These are phyloP conservation scores for Athelia psychrophila DNA, from an alignment of 1,284 basidiomycete species.

Conservation along the genomic window DNA sequence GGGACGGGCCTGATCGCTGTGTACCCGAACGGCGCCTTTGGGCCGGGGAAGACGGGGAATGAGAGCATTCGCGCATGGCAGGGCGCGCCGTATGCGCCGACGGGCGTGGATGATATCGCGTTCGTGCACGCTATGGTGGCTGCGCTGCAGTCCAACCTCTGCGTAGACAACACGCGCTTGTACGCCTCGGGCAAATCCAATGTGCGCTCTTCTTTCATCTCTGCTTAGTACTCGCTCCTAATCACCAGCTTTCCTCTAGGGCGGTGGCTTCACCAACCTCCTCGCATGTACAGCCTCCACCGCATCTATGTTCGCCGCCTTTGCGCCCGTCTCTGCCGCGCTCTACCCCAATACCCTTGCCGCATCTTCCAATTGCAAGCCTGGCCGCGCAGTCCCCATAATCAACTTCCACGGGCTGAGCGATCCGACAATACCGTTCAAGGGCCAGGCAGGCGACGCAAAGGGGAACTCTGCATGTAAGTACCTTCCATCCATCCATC, in stretches of 20 bases:
- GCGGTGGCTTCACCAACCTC: conserved; percentile 8
- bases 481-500: neutral
- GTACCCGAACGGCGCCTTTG: conserved; percentile 14
- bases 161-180: conserved; percentile 15
- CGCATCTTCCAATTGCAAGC: conserved; percentile 6
- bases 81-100: conserved; percentile 14
- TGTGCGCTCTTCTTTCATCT: neutral
- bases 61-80: conserved; percentile 13
- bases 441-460: conserved; percentile 10
- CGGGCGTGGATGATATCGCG: conserved; percentile 15
- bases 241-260: conserved; percentile 7
- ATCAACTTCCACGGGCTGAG: conserved; percentile 15
- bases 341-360: conserved; percentile 14
- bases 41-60: conserved; percentile 12
- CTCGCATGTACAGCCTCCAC: conserved; percentile 16
- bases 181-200: conserved; percentile 19
- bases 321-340: conserved; percentile 16
- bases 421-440: conserved; percentile 14
- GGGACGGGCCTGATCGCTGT: conserved; percentile 15
- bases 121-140: conserved; percentile 13
- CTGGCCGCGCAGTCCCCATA: conserved; percentile 14
- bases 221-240: neutral
- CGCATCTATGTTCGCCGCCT: conserved; percentile 15
- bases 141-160: conserved; percentile 13
- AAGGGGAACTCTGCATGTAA: conserved; percentile 12